These are phyloP conservation scores for Groenewaldozyma sp. DNA, from an alignment of 1,139 yeast genomes.

Conservation along the genomic window DNA sequence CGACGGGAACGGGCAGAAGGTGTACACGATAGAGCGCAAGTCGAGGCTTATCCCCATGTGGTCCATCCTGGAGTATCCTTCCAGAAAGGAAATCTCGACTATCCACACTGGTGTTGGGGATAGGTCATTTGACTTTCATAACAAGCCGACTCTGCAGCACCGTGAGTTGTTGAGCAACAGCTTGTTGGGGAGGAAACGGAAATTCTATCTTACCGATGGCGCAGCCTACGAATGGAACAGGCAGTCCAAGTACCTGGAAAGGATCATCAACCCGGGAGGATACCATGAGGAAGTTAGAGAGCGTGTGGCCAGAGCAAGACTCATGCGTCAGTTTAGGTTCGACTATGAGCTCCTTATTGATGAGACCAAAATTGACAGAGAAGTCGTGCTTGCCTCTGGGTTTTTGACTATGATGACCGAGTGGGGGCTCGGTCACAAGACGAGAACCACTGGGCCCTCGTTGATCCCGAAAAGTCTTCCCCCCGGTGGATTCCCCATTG, in stretches of 20 bases:
- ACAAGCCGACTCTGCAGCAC: conserved; percentile 38
- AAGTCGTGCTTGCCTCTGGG: conserved; percentile 47
- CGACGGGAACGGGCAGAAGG: conserved; percentile 36
- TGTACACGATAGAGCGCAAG: conserved; percentile 44
- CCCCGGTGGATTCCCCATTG: conserved; percentile 1
- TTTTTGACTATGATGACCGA: conserved; percentile 54
- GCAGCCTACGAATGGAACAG: conserved; percentile 47
- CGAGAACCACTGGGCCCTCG: conserved; percentile 49
- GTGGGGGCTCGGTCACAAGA: conserved; percentile 49
- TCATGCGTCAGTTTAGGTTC: conserved; percentile 49
- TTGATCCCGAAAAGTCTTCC: conserved; percentile 15
- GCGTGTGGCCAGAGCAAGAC: conserved; percentile 45
- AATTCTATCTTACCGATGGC: conserved; percentile 44
- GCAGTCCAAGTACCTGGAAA: conserved; percentile 43
- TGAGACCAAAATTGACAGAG: conserved; percentile 37
- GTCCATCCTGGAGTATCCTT: conserved; percentile 40
- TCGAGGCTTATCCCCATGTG: conserved; percentile 44
- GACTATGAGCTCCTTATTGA: conserved; percentile 53
- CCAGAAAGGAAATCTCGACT: conserved; percentile 42
- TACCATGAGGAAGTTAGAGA: conserved; percentile 45
- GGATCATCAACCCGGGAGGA: conserved; percentile 44
- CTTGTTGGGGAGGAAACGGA: conserved; percentile 27
- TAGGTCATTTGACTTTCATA: conserved; percentile 43
- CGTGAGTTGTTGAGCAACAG: conserved; percentile 28
- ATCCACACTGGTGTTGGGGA: conserved; percentile 41